Base-by-base conservation (phyloP, 2,329 filamentous ascomycete genomes). In the Aspergillus brunneoviolaceus region DNA sequence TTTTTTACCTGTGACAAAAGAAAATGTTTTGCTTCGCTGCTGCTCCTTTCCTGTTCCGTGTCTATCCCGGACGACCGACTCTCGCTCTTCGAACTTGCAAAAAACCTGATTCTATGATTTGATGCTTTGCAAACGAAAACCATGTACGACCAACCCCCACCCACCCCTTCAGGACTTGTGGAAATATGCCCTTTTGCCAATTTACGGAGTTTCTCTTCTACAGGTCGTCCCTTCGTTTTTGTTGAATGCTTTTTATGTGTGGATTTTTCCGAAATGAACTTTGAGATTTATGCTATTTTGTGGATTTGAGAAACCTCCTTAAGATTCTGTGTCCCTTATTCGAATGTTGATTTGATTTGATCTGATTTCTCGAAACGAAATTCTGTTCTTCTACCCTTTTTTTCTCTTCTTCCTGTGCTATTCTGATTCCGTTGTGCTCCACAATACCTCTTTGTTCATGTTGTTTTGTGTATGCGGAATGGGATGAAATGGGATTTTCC, bases 161-260 rank as follows among this genome's bases (percentile, higher is more conserved):
- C 35, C 11, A n/a, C 35, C 35, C 23, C 53, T 25, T 58, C 57
- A 59, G 51, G 61, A 62, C 60, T 56, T 67, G 60, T 59, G 55
- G 57, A 49, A 29, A 55, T 58, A 51, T 27, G 49, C 42, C 31
- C 42, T 55, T 58, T 60, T 62, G 39, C 45, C 51, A 57, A 47
- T 19, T 19, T 50, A 56, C 47, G 61, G 63, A 63, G 61, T 61
- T 19, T 49, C 47, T 29, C 3, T 14, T 63, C 63, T 69, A 64
- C 65, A 66, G 62, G 63, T 61, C 61, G 55, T 63, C 58, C 58
- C 58, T 62, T 61, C 58, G 29, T 56, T 57, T 33, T 61, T 27
- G 56, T 58, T 35, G 12, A 29, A 3, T 29, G 27, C 27, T 12
- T 35, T 5, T 56, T 61, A 64, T 58, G 52, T 59, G 61, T 47